Evolutionary conservation across 352 stramenopile genomes (phyloP).

Genomic region (Pythium aquatile): DNA sequence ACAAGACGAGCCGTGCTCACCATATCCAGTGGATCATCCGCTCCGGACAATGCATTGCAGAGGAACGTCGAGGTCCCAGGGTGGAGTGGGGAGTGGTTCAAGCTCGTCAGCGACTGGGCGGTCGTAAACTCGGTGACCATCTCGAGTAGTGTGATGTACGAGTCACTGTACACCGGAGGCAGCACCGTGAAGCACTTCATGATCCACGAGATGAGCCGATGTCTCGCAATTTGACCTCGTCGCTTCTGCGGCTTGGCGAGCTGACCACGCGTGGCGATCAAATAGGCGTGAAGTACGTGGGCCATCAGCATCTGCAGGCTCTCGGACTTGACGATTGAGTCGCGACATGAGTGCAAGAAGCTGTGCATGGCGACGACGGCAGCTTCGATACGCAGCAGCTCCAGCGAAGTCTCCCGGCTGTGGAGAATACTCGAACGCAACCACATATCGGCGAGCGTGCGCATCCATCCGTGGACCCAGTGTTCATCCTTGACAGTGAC

Average conservation of each 20-base stretch:
- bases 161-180: conserved; percentile 78
- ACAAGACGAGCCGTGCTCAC: conserved; percentile 52
- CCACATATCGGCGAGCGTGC: conserved; percentile 69
- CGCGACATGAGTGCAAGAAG: conserved; percentile 49
- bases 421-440: conserved; percentile 76
- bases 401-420: conserved; percentile 75
- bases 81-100: conserved; percentile 53
- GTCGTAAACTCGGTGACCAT: conserved; percentile 78
- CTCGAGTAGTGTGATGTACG: conserved; percentile 77
- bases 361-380: conserved; percentile 64
- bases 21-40: conserved; percentile 65
- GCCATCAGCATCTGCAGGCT: conserved; percentile 58
- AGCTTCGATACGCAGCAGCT: conserved; percentile 81
- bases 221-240: conserved; percentile 73
- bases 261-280: conserved; percentile 53
- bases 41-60: conserved; percentile 46
- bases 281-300: conserved; percentile 71
- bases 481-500: conserved; percentile 61
- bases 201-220: conserved; percentile 75
- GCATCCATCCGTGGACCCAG: conserved; percentile 55
- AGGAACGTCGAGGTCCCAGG: conserved; percentile 69
- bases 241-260: conserved; percentile 79
- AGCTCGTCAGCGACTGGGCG: conserved; percentile 70
- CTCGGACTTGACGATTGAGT: conserved; percentile 29
- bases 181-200: conserved; percentile 75